phyloP scores from a whole-genome alignment of 2,329 filamentous ascomycete genomes.

The Arthrobotrys pseudoclavata region DNA sequence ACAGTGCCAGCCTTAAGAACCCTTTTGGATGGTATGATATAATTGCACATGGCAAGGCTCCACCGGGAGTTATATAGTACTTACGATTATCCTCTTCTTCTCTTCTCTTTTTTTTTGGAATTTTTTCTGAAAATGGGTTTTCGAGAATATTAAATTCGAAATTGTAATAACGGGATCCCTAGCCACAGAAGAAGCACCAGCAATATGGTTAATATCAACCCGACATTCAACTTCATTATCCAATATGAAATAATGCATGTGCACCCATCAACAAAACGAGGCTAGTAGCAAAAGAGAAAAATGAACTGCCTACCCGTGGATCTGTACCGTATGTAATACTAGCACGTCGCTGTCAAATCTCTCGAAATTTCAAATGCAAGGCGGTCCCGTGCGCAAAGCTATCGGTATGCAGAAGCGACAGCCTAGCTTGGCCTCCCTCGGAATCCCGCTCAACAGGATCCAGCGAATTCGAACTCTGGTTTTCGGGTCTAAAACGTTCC shows the following conservation, averaged over 20 bases:
- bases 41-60: conserved; percentile 37
- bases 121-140: background rate
- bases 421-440: conserved; percentile 7
- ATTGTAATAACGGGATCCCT: conserved; percentile 27
- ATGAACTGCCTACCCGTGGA: background rate
- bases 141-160: conserved; percentile 6
- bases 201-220: conserved; percentile 51
- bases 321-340: background rate
- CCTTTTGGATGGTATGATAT: conserved; percentile 36
- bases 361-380: conserved; percentile 37
- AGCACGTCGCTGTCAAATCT: conserved; percentile 19
- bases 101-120: background rate
- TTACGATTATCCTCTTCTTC: background rate
- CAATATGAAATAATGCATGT: background rate
- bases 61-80: conserved; percentile 19
- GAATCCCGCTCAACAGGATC: conserved; percentile 53
- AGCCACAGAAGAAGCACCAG: conserved; percentile 38
- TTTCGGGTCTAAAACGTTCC: conserved; percentile 50
- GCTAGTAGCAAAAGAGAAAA: conserved; percentile 16
- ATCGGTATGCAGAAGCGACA: conserved; percentile 34
- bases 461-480: conserved; percentile 27
- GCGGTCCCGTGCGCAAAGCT: conserved; percentile 45
- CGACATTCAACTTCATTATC: conserved; percentile 5
- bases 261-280: conserved; percentile 6
- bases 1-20: conserved; percentile 28